Evolutionary conservation across 768 basidiomycete genomes (phyloP).

Genomic region (Kwoniella sp.): DNA sequence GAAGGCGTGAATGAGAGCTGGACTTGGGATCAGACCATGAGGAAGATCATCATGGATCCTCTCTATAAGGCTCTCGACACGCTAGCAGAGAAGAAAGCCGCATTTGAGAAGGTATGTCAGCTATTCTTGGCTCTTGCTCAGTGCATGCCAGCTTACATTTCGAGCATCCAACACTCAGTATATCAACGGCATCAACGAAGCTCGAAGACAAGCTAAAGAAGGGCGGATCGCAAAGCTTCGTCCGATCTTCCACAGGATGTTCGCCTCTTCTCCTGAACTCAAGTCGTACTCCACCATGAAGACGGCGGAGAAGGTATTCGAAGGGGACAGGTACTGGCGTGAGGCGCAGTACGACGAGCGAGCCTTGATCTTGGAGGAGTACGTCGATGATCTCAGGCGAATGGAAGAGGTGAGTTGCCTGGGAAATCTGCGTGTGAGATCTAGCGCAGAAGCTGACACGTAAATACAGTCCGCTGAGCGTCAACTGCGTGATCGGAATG

Average conservation of each 20-base stretch:
- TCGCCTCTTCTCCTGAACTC: slow-evolving; percentile 82
- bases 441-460: slow-evolving; percentile 2
- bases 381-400: slow-evolving; percentile 78
- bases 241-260: slow-evolving; percentile 78
- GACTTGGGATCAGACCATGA: slow-evolving; percentile 99
- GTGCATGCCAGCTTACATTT: not conserved
- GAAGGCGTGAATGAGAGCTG: slow-evolving; percentile 87
- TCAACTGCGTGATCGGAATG: slow-evolving; percentile 62
- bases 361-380: slow-evolving; percentile 86
- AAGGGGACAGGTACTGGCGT: slow-evolving; percentile 87
- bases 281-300: slow-evolving; percentile 89
- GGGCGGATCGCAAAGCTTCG: slow-evolving; percentile 79
- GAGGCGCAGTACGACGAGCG: slow-evolving; percentile 78
- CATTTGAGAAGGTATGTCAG: slow-evolving; percentile 81
- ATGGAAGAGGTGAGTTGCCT: slow-evolving; percentile 84
- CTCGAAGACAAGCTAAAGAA: slow-evolving; percentile 84
- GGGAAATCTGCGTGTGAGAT: too few species aligned
- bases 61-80: slow-evolving; percentile 91
- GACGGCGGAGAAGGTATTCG: slow-evolving; percentile 83
- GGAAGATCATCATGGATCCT: slow-evolving; percentile 96
- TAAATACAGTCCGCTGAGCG: slow-evolving; percentile 37
- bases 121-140: not conserved
- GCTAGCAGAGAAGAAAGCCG: slow-evolving; percentile 88
- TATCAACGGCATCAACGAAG: slow-evolving; percentile 71
- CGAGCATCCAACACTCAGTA: slow-evolving; percentile 62